Base-by-base conservation (phyloP, 371 early-diverging fungal species). In the Dichotomocladium elegans region DNA sequence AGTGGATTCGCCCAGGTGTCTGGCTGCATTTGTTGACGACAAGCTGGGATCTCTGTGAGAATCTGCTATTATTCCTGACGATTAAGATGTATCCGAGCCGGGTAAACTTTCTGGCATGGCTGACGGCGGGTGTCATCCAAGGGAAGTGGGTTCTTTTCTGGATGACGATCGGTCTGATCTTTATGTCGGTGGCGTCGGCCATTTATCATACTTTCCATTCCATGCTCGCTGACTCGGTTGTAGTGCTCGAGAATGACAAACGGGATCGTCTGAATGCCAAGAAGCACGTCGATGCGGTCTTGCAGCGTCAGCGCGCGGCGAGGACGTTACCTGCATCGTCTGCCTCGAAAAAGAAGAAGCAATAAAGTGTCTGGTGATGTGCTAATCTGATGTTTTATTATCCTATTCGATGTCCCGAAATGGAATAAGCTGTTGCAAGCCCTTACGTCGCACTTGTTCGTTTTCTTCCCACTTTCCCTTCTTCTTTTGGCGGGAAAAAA, bases 131-230 rank as follows among this genome's bases (percentile, higher is more conserved):
- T 22, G 35, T 64, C 6, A 76, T 76, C 43, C 58, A 57, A 27
- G 44, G 57, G 24, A 76, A 76, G 34, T 66, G 68, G 72, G 21
- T 62, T 3, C 55, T 61, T 0, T 61, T 76, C 34, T 63, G 66
- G 46, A n/a, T 21, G 5, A 68, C 70, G 1, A 43, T 70, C 26
- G 63, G 42, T 0, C 19, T 68, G 11, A 33, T 70, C 22, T 63
- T 47, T 41, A 24, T 70, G 3, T 58, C 65, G 19, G 28, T 69
- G 29, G 54, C 70, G 24, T 66, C 63, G 10, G 76, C 66, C 41
- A 64, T 76, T 26, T 76, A 72, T 49, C 65, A 62, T 44, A 57
- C 58, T 6, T 76, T 76, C 63, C 76, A 76, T 47, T 41, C 60
- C 17, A 25, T 76, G 12, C 58, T 76, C 43, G 63, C 70, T 1